These are phyloP conservation scores for Apiosordaria backusii DNA, from an alignment of 495 filamentous ascomycete species.

Conservation along the genomic window DNA sequence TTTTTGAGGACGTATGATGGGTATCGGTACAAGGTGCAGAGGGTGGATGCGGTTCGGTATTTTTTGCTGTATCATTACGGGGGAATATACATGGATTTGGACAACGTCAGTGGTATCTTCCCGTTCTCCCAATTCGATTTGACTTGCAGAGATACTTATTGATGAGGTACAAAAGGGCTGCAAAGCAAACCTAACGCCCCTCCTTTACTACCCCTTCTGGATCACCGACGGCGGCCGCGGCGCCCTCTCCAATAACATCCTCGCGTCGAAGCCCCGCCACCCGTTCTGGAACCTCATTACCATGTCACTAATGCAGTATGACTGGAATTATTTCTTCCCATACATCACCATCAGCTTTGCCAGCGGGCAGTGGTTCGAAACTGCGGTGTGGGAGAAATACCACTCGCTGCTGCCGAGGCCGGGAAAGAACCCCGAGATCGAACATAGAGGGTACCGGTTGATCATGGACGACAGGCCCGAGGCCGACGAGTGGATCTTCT, in stretches of 20 bases:
- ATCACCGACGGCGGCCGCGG: conserved; percentile 75
- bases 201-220: conserved; percentile 79
- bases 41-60: conserved; percentile 84
- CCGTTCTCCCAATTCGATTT: background rate
- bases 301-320: conserved; percentile 63
- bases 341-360: conserved; percentile 89
- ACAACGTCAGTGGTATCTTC: conserved; percentile 59
- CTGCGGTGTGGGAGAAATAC: conserved; percentile 80
- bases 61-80: conserved; percentile 82
- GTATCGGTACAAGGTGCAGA: conserved; percentile 79
- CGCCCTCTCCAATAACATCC: conserved; percentile 86
- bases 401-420: conserved; percentile 23
- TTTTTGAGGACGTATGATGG: conserved; percentile 79
- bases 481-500: conserved; percentile 41
- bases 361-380: conserved; percentile 80
- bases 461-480: conserved; percentile 42
- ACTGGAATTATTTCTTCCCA: conserved; percentile 73
- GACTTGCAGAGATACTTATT: background rate
- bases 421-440: conserved; percentile 11
- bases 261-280: conserved; percentile 75
- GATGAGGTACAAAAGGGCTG: conserved; percentile 56
- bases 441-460: conserved; percentile 33
- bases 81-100: conserved; percentile 85
- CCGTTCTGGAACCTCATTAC: conserved; percentile 78
- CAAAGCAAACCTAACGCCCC: conserved; percentile 73